Evolutionary conservation across 805 yeast species (phyloP), one percentile per base, ranked within the genome.

Genomic region (Phaffomyces thermotolerans): DNA sequence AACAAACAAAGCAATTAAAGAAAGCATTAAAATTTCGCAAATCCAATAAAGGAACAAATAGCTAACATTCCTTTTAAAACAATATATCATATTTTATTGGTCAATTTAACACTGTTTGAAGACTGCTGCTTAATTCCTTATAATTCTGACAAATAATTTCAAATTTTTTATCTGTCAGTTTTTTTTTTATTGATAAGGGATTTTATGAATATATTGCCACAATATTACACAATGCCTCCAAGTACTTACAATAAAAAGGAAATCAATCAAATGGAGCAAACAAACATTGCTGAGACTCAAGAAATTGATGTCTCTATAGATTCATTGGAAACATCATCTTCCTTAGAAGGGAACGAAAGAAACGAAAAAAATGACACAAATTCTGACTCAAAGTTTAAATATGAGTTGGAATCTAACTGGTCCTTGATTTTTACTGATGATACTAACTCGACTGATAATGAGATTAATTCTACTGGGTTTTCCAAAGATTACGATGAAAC

Each of bases 371-470:
- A 20, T 34, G 44, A 39, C 18, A 39, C 41, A 39, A 41, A 38
- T 8, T 42, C 27, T 10, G 14, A 45, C 24, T 41, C 52, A 2
- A 42, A 45, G 18, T 48, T 54, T 39, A 39, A 44, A 27, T 52
- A 49, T 32, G 58, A 55, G 14, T 36, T 53, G 34, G 56, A 51
- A 29, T 44, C 50, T 22, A 57, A 55, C 42, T 58, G 62, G 62
- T 58, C 62, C 4, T 34, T 56, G 48, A 53, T 58, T 18, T 57
- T 56, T 44, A 58, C 59, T 4, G 61, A 58, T 41, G 62, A 58
- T 35, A 57, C 50, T 45, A 43, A 43, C 43, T 55, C 58, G 14
- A 55, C 61, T 6, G 62, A 58, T 34, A 49, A 48, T 34, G 60
- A 58, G 31, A 36, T 46, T 15, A 50, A 53, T 49, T 56, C 60